Percentiles rank a stretch among this genome's conserved stretches.
Evolutionary conservation across 345 rosid species (phyloP).

Genomic region (Xanthoceras sorbifolium): DNA sequence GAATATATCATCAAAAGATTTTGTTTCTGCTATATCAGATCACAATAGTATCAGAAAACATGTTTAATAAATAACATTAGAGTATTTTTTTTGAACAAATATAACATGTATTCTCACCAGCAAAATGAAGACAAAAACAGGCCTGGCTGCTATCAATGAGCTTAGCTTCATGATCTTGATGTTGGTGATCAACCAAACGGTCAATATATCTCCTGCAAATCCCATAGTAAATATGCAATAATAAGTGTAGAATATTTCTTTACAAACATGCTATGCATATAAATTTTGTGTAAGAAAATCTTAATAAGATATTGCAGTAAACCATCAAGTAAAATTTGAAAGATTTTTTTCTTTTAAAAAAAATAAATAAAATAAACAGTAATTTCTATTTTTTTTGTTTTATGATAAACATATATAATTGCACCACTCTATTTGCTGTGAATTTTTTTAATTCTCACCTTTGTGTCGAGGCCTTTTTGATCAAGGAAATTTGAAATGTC

Average conservation of each 20-base stretch:
- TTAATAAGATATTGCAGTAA: neutral
- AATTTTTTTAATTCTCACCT: neutral
- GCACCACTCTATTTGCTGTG: no score
- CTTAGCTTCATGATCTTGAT: conserved; percentile 31
- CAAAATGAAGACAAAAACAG: conserved; percentile 25
- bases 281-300: neutral
- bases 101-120: conserved; percentile 25
- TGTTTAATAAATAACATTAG: neutral
- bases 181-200: neutral
- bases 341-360: no score
- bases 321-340: no score
- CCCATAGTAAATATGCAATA: neutral
- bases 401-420: no score
- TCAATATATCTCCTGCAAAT: neutral
- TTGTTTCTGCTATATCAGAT: neutral
- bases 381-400: no score
- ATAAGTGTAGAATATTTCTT: neutral
- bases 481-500: neutral
- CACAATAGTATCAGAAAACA: neutral
- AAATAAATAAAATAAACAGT: no score
- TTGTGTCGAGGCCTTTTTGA: neutral
- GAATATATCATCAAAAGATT: neutral
- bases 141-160: conserved; percentile 25
- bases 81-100: no score
- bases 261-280: neutral